phyloP scores from a whole-genome alignment of 257 asterid species.

The Nicotiana sylvestris region DNA sequence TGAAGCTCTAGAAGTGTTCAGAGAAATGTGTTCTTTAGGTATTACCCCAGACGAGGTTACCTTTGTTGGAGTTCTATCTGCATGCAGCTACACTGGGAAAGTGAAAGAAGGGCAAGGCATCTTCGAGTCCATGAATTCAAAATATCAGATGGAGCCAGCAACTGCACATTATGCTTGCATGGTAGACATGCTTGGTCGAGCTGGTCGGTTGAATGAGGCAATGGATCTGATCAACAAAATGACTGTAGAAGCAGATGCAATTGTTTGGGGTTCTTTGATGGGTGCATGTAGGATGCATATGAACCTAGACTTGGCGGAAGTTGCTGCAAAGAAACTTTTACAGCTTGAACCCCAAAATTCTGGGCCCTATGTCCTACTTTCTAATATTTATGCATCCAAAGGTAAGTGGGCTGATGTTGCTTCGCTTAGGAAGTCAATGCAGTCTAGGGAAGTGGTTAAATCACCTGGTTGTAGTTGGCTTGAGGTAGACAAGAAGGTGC shows the following conservation, averaged over 20 bases:
- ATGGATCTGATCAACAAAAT: slow-evolving; percentile 48
- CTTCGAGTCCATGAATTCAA: slow-evolving; percentile 54
- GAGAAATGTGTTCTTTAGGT: slow-evolving; percentile 39
- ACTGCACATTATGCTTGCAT: slow-evolving; percentile 65
- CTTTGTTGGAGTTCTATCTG: slow-evolving; percentile 63
- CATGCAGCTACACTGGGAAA: slow-evolving; percentile 75
- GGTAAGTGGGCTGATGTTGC: slow-evolving; percentile 68
- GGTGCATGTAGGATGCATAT: slow-evolving; percentile 67
- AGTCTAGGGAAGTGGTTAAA: slow-evolving; percentile 47
- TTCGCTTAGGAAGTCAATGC: slow-evolving; percentile 50
- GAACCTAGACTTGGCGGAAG: slow-evolving; percentile 60
- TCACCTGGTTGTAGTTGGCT: slow-evolving; percentile 87
- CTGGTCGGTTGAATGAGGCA: slow-evolving; percentile 58
- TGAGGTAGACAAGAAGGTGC: slow-evolving; percentile 63
- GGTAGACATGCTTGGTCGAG: slow-evolving; percentile 82
- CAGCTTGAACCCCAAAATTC: slow-evolving; percentile 61
- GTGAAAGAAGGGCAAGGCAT: slow-evolving; percentile 60
- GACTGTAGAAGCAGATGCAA: slow-evolving; percentile 59
- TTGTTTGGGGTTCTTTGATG: slow-evolving; percentile 75
- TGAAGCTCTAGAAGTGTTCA: slow-evolving; percentile 46
- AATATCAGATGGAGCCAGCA: slow-evolving; percentile 40
- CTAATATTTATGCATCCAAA: slow-evolving; percentile 60
- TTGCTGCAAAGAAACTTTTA: slow-evolving; percentile 59
- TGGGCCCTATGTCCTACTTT: slow-evolving; percentile 62
- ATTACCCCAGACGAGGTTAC: slow-evolving; percentile 45